Percentiles rank a stretch among this genome's conserved stretches.
Evolutionary conservation across 2,329 filamentous ascomycete species (phyloP).

Genomic region (Ascomycota sp.): DNA sequence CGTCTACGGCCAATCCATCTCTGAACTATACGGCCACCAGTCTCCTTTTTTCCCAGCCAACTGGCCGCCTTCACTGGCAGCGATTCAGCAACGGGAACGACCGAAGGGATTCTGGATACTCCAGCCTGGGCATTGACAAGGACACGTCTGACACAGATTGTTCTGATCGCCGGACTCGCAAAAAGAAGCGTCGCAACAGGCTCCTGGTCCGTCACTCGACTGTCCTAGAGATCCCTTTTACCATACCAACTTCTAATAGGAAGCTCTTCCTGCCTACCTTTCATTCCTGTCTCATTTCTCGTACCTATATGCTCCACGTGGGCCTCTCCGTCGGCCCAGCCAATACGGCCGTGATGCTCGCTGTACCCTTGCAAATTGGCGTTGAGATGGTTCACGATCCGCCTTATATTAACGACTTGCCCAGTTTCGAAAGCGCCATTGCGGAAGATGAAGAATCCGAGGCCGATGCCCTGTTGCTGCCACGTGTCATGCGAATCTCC

Average conservation of each 20-base stretch:
- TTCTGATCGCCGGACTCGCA: constrained; percentile 5
- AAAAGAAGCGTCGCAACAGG: constrained; percentile 7
- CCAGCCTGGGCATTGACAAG: constrained; percentile 18
- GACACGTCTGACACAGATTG: constrained; percentile 15
- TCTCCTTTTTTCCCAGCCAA: constrained; percentile 15
- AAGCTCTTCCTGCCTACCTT: constrained; percentile 35
- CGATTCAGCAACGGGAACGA: constrained; percentile 10
- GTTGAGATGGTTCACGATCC: constrained; percentile 18
- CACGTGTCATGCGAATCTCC: constrained; percentile 17
- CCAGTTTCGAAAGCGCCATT: constrained; percentile 28
- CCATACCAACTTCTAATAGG: constrained; percentile 23
- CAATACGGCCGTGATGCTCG: constrained; percentile 22
- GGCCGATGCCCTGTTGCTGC: constrained; percentile 20
- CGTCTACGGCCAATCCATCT: constrained; percentile 19
- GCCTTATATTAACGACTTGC: constrained; percentile 14
- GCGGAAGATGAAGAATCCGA: constrained; percentile 20
- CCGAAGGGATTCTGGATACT: constrained; percentile 33
- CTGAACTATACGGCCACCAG: constrained; percentile 25
- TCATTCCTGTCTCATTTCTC: constrained; percentile 34
- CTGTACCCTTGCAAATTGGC: constrained; percentile 29
- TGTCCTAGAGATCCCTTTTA: constrained; percentile 25
- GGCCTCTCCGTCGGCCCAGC: constrained; percentile 20
- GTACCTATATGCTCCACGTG: constrained; percentile 32
- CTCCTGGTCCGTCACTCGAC: constrained; percentile 19
- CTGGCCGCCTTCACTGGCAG: constrained; percentile 21